Evolutionary conservation across 2,329 filamentous ascomycete genomes (phyloP), one percentile per base, ranked within the genome.

Genomic region (Nemania diffusa): DNA sequence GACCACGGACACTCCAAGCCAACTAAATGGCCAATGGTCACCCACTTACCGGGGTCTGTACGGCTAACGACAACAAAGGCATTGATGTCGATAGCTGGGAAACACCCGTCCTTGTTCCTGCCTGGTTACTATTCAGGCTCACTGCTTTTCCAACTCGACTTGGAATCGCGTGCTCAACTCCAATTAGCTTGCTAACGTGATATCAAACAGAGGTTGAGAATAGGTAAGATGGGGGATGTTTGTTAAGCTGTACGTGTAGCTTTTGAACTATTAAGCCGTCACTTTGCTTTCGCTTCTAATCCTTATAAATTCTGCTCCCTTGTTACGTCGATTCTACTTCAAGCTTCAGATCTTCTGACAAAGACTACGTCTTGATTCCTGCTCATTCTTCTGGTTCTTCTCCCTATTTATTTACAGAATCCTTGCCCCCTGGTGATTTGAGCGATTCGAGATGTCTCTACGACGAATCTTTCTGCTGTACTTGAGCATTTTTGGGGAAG

Each of bases 401-500:
- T 48, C 27, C 29, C 8, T 8, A 20, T 17, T 42, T 2, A 9
- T 37, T 42, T n/a, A 20, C 11, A 37, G 7, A 48, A 7, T 4
- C 13, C 17, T 46, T 3, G 6, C 1, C 15, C 13, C 24, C 22
- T 46, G 6, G 22, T 40, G 9, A 37, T 26, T 57, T 26, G 46
- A 46, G 17, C 29, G 13, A 26, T 22, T 48, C 53, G 34, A 57
- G 26, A 69, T 70, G 65, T 27, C 44, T 6, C 50, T 55, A 7
- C 57, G 50, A n/a, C 59, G 66, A 11, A 64, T 70, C 22, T 32
- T 70, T 46, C 55, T 69, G 9, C 67, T n/a, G 1, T 70, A 70
- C 37, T 57, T 69, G 13, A 70, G 68, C 37, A 51, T 70, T 7
- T 69, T 70, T 29, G 50, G 67, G 22, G 67, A 70, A 52, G 56